phyloP scores from a whole-genome alignment of 805 yeast genomes.

The Zygosaccharomyces rouxii region DNA sequence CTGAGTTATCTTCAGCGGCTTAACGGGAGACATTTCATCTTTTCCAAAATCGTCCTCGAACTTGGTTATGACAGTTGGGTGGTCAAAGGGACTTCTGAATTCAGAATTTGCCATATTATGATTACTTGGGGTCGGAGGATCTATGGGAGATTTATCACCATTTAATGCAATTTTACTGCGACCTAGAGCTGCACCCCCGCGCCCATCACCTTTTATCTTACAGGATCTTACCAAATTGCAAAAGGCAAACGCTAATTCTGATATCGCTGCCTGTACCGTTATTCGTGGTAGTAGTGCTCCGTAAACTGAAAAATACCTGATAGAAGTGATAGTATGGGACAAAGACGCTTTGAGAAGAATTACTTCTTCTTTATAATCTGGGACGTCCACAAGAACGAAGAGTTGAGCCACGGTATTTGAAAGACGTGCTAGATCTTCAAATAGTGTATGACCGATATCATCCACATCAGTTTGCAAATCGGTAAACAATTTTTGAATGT shows the following conservation, averaged over 20 bases:
- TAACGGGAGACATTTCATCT: conserved; percentile 44
- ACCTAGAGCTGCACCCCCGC: background rate
- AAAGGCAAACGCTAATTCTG: conserved; percentile 64
- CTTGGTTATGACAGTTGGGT: conserved; percentile 4
- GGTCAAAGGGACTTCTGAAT: background rate
- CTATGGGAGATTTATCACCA: background rate
- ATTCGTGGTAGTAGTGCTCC: conserved; percentile 61
- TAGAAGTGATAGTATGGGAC: conserved; percentile 69
- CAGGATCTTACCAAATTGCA: conserved; percentile 50
- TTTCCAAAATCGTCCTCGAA: conserved; percentile 7
- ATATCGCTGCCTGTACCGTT: conserved; percentile 68
- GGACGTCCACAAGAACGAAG: conserved; percentile 19
- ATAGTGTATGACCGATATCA: conserved; percentile 19
- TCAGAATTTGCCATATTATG: background rate
- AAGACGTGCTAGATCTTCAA: conserved; percentile 25
- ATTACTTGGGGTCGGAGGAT: conserved; percentile 6
- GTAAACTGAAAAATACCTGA: conserved; percentile 68
- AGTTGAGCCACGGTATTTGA: conserved; percentile 23
- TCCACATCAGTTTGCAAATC: conserved; percentile 6
- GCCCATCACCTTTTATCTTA: conserved; percentile 10
- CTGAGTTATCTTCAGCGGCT: conserved; percentile 67
- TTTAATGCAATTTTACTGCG: background rate
- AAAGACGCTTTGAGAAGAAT: conserved; percentile 58
- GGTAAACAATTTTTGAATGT: conserved; percentile 12
- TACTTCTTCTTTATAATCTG: conserved; percentile 39